Conservation (phyloP, 2,329 filamentous ascomycete genomes). For the Botrytis byssoidea region DNA sequence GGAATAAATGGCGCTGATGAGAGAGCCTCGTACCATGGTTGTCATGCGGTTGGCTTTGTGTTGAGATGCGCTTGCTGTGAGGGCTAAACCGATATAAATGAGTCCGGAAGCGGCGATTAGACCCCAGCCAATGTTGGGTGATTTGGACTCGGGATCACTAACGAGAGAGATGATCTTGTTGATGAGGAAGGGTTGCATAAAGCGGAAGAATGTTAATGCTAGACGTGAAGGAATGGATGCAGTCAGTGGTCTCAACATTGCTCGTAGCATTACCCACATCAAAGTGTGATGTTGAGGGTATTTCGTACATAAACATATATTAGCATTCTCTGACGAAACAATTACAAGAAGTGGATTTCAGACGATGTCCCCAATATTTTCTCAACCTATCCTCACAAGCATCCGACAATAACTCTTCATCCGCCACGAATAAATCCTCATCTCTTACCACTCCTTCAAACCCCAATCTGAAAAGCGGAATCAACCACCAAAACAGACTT, state of each 20-base stretch:
- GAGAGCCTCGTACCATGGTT: conserved; percentile 14
- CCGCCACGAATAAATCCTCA: conserved; percentile 34
- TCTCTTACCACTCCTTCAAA: conserved; percentile 35
- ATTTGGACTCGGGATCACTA: conserved; percentile 9
- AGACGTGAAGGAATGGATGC: conserved; percentile 26
- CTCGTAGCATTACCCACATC: conserved; percentile 26
- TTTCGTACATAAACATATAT: conserved; percentile 19
- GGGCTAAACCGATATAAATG: conserved; percentile 29
- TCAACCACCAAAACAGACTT: conserved; percentile 42
- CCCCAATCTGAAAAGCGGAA: conserved; percentile 37
- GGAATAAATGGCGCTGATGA: neutral
- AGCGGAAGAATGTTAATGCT: conserved; percentile 26
- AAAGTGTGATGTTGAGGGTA: conserved; percentile 27
- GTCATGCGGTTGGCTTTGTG: conserved; percentile 31
- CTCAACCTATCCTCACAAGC: conserved; percentile 24
- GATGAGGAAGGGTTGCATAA: conserved; percentile 31
- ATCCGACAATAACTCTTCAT: conserved; percentile 24
- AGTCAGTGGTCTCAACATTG: conserved; percentile 24
- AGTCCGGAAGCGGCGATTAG: conserved; percentile 30
- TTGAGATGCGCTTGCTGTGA: conserved; percentile 25
- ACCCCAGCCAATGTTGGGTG: conserved; percentile 26
- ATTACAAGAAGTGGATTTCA: neutral
- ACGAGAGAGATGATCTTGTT: conserved; percentile 24
- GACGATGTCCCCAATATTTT: conserved; percentile 25
- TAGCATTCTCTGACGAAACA: conserved; percentile 4